Conservation (phyloP, 306 rosid genomes). For the Quercus bicolor region DNA sequence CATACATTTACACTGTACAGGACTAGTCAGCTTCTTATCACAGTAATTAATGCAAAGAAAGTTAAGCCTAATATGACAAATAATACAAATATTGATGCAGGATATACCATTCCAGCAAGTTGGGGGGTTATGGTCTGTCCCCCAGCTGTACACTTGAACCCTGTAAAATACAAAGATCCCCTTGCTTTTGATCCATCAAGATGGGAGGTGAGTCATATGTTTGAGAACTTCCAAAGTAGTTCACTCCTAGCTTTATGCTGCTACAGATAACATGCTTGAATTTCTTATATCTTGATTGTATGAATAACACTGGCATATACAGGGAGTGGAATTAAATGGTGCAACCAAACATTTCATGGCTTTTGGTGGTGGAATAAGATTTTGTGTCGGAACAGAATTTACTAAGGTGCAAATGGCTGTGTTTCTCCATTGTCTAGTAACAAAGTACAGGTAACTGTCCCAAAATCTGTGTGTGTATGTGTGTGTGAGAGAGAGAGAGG, state of each 20-base stretch:
- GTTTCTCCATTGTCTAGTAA: slow-evolving; percentile 81
- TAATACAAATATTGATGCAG: slow-evolving; percentile 34
- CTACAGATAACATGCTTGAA: slow-evolving; percentile 2
- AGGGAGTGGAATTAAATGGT: slow-evolving; percentile 69
- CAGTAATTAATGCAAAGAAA: background rate
- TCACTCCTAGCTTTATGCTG: background rate
- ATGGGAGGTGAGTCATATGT: slow-evolving; percentile 61
- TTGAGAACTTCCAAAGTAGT: background rate
- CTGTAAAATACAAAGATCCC: slow-evolving; percentile 73
- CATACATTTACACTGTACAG: slow-evolving; percentile 9
- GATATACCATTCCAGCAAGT: slow-evolving; percentile 82
- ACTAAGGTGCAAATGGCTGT: slow-evolving; percentile 95
- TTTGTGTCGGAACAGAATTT: slow-evolving; percentile 95
- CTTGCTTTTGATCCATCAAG: slow-evolving; percentile 79
- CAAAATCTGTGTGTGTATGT: background rate
- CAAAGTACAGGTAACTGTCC: slow-evolving; percentile 65
- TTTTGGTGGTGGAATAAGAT: slow-evolving; percentile 98
- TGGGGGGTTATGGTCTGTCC: slow-evolving; percentile 99
- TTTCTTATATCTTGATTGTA: slow-evolving; percentile 2
- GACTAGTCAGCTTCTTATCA: background rate
- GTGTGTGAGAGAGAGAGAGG: background rate
- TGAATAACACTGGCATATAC: slow-evolving; percentile 7
- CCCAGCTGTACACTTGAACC: slow-evolving; percentile 91
- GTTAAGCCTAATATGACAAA: slow-evolving; percentile 21
- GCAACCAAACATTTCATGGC: slow-evolving; percentile 89